Evolutionary conservation across 2,329 filamentous ascomycete genomes (phyloP).

Genomic region (Calonectria fujianensis): DNA sequence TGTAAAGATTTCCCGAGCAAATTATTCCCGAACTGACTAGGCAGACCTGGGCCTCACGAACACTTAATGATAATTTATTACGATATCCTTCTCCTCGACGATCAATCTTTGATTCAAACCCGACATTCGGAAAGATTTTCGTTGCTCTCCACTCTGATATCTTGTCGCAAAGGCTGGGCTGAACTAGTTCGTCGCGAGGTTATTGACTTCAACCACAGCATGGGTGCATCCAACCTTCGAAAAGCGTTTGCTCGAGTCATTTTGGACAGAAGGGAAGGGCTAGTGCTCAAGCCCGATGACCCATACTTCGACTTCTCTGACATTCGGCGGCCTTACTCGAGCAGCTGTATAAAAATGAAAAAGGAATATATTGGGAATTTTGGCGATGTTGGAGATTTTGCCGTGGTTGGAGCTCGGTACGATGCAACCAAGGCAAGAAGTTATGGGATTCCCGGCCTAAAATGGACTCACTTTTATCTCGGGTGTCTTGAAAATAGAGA

Average conservation of each 20-base stretch:
- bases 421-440: constrained; percentile 77
- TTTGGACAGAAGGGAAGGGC: constrained; percentile 81
- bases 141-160: constrained; percentile 74
- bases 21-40: constrained; percentile 44
- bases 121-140: constrained; percentile 77
- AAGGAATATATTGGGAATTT: constrained; percentile 87
- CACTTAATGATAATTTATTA: constrained; percentile 79
- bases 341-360: constrained; percentile 87
- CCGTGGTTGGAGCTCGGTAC: constrained; percentile 84
- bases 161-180: constrained; percentile 75
- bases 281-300: constrained; percentile 87
- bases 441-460: constrained; percentile 71
- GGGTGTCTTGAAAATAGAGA: constrained; percentile 84
- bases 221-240: constrained; percentile 73
- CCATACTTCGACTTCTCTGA: constrained; percentile 81
- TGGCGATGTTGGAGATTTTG: constrained; percentile 89
- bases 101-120: constrained; percentile 69
- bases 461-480: constrained; percentile 88
- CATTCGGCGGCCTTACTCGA: constrained; percentile 61
- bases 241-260: constrained; percentile 81
- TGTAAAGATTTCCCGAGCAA: constrained; percentile 33
- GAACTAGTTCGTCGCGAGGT: constrained; percentile 80
- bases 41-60: constrained; percentile 69
- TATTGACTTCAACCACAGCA: constrained; percentile 77
- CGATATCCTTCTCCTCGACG: constrained; percentile 73